Base-by-base conservation (phyloP, 192 early-diverging fungal species). In the Coemansia sp. region DNA sequence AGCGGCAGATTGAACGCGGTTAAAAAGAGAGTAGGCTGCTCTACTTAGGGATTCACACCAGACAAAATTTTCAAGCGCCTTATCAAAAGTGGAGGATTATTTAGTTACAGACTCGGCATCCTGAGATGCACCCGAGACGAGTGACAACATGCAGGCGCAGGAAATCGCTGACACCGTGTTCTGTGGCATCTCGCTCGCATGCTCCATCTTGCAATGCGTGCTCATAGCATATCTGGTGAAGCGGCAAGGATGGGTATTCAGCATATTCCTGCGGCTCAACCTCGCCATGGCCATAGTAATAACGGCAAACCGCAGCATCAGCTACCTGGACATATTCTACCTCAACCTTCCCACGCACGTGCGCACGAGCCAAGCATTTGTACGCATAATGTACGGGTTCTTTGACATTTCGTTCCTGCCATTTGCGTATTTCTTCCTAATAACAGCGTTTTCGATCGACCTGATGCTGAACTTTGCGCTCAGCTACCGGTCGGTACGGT, bases 311-410 rank as follows among this genome's bases (percentile, higher is more conserved):
- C 78, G 78, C 29, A 59, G 69, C 26, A 81, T 81, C 59, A 81
- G 72, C 70, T 81, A 74, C 37, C 67, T 81, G 55, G 78, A 81
- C 53, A 81, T 81, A 65, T 81, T 75, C 57, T 81, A 72, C 22
- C 65, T 64, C 5, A 22, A 52, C 6, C n/a, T 81, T 1, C 78
- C 78, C 23, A 11, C 27, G 29, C 56, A 62, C 43, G 45, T 81
- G 3, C 65, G 59, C 26, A 45, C 65, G 26, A 81, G 49, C 64
- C 78, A 81, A 45, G 65, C 47, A 14, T 81, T 69, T 65, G 72
- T 81, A 11, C 72, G 78, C 6, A 57, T 81, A 62, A 75, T 81
- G 72, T 81, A 81, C 61, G 78, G 78, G 16, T 81, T 81, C 31
- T 49, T 81, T 63, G 78, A 81, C 54, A 81, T 81, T 14, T 81